A percentile compares a stretch with the other conserved stretches of the same genome.
phyloP scores from a whole-genome alignment of 2,329 filamentous ascomycete genomes.

The Clathrospora elynae region DNA sequence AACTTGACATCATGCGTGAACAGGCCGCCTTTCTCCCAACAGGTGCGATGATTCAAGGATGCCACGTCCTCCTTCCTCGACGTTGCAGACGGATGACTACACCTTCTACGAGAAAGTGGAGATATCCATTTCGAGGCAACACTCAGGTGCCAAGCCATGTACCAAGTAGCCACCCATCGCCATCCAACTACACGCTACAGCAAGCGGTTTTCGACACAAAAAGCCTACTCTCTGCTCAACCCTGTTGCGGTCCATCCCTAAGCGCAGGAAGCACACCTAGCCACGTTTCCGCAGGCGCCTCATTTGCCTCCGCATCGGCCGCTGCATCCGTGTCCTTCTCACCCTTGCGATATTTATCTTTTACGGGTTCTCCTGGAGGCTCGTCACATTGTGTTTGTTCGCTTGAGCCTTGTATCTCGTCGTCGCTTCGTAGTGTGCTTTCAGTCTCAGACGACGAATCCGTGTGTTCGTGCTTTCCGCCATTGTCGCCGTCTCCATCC shows the following conservation, averaged over 20 bases:
- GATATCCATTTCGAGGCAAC: too few relatives aligned
- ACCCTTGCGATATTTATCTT: conserved; percentile 11
- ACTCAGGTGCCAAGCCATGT: too few relatives aligned
- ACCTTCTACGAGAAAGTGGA: too few relatives aligned
- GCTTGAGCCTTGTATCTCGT: not conserved
- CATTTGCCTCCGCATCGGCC: conserved; percentile 5
- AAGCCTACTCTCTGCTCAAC: conserved; percentile 2
- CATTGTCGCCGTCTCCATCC: conserved; percentile 4
- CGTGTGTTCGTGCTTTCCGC: conserved; percentile 1
- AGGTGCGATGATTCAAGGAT: too few relatives aligned
- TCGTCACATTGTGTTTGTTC: conserved; percentile 1
- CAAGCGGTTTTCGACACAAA: too few relatives aligned
- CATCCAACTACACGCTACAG: too few relatives aligned
- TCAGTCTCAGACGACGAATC: too few relatives aligned
- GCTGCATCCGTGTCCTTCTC: conserved; percentile 3
- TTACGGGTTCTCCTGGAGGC: conserved; percentile 7
- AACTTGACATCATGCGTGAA: too few relatives aligned
- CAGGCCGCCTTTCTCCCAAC: too few relatives aligned
- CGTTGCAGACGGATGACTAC: too few relatives aligned
- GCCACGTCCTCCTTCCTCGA: too few relatives aligned
- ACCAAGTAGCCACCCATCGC: too few relatives aligned
- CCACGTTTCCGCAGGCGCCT: conserved; percentile 17
- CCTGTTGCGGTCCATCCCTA: conserved; percentile 12
- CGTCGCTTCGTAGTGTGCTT: conserved; percentile 8
- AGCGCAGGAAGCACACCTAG: conserved; percentile 17